Conservation (phyloP, 2,329 filamentous ascomycete genomes). For the Colletotrichum gigasporum region DNA sequence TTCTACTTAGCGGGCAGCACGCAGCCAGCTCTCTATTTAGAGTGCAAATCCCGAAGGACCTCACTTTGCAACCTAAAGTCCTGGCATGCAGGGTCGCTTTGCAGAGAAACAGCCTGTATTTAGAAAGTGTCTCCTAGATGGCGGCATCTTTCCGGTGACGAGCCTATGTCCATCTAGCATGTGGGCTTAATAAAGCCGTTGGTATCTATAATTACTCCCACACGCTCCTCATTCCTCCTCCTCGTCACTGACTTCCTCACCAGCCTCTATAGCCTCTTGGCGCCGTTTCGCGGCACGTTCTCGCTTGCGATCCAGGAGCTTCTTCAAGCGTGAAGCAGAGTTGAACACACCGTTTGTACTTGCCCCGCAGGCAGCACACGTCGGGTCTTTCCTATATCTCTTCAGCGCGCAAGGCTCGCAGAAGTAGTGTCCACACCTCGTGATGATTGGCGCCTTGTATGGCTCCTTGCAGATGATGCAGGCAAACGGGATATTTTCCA, state of each 20-base stretch:
- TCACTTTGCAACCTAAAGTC: too few relatives aligned
- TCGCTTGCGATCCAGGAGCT: slow-evolving; percentile 79
- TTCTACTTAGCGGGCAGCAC: too few relatives aligned
- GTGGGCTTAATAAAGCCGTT: neutral
- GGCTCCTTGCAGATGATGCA: slow-evolving; percentile 86
- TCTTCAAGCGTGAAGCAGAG: slow-evolving; percentile 82
- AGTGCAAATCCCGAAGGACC: too few relatives aligned
- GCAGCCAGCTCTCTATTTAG: too few relatives aligned
- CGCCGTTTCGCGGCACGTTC: slow-evolving; percentile 68
- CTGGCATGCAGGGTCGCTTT: too few relatives aligned
- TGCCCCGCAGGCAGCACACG: slow-evolving; percentile 84
- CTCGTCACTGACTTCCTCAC: slow-evolving; percentile 58
- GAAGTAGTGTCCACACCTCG: slow-evolving; percentile 95
- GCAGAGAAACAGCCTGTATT: too few relatives aligned
- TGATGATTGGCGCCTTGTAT: slow-evolving; percentile 84
- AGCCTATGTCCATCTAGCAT: too few relatives aligned
- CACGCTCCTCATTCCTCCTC: slow-evolving; percentile 39
- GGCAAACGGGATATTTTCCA: slow-evolving; percentile 88
- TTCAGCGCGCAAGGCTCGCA: slow-evolving; percentile 90
- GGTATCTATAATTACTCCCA: slow-evolving; percentile 6
- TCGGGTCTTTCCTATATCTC: slow-evolving; percentile 86
- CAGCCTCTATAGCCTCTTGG: slow-evolving; percentile 60
- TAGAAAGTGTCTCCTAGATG: too few relatives aligned
- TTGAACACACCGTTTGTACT: slow-evolving; percentile 94
- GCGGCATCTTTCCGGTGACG: too few relatives aligned